Base-by-base conservation (phyloP, 768 basidiomycete genomes). In the Amyloporia xantha region DNA sequence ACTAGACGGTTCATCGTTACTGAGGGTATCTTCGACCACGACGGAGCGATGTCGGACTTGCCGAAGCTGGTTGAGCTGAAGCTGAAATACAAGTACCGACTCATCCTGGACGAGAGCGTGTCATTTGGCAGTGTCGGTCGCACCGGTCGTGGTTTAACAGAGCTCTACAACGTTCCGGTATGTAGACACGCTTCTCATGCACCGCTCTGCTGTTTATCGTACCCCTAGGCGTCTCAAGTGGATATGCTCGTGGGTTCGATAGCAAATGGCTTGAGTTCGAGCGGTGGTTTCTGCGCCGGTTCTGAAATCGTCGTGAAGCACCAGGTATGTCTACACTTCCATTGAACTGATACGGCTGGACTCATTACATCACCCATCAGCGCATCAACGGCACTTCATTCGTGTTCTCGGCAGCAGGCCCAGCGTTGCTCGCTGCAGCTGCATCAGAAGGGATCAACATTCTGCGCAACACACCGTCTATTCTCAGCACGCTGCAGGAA, bases 251-350 rank as follows among this genome's bases (percentile, higher is more conserved):
- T 95, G 2, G 95, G 93, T 2, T 94, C 91, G 21, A 77, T 91
- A 51, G 86, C 93, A 0, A 91, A 77, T 30, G 86, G 87, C 12
- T 77, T 98, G 17, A 81, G 79, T 51, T 80, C 94, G 1, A 75
- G 77, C 1, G 96, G 95, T 41, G 96, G 96, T 1, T 99, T 98
- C 77, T 98, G 95, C 60, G 91, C 91, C 2, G 96, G 96, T 21
- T 86, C 88, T 1, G 66, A 68, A 15, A 76, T 80, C 35, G 88
- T 96, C 25, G 80, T 91, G 20, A 80, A 90, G 54, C 95, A 99
- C 62, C 95, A 93, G 75, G 89, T 86, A 56, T 19, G 68, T 45
- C 9, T 21, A 13, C 9, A 7, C 13, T 19, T 1, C 20, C 5
- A 2, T 12, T 2, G 10, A 21, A 5, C 19, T 19, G 9, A 21